Evolutionary conservation across 2,329 filamentous ascomycete genomes (phyloP).

Genomic region (Periglandula ipomoeae): DNA sequence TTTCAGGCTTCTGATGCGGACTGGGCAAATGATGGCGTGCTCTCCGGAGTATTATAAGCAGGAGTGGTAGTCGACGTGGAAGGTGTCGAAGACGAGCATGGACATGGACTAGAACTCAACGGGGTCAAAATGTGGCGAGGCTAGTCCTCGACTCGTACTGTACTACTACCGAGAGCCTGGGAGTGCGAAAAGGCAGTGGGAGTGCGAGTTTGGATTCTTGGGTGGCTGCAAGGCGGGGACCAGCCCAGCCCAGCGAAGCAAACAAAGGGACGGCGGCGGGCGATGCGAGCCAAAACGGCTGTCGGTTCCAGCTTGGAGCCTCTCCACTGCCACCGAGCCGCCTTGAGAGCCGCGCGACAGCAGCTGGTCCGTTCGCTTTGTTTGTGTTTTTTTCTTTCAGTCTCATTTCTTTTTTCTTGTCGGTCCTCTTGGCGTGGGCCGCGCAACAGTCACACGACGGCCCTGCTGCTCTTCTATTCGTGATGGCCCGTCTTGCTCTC

Average conservation of each 20-base stretch:
- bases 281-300: neutral
- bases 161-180: no score
- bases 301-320: neutral
- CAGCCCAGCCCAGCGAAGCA: no score
- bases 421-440: no score
- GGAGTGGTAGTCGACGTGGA: neutral
- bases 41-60: neutral
- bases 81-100: neutral
- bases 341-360: neutral
- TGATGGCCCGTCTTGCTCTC: neutral
- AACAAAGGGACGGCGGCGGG: neutral
- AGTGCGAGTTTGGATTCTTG: no score
- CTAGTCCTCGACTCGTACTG: no score
- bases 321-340: neutral
- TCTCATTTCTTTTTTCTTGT: neutral
- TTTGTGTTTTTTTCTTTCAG: neutral
- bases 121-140: neutral
- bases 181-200: no score
- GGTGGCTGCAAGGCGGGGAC: neutral
- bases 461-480: neutral
- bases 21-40: slow-evolving; percentile 6
- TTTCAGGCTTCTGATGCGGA: slow-evolving; percentile 1
- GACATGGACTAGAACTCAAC: neutral
- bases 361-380: no score
- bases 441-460: neutral